These are phyloP conservation scores for Xerocomus brunneocitrinus DNA, from an alignment of 768 basidiomycete genomes.

Conservation along the genomic window DNA sequence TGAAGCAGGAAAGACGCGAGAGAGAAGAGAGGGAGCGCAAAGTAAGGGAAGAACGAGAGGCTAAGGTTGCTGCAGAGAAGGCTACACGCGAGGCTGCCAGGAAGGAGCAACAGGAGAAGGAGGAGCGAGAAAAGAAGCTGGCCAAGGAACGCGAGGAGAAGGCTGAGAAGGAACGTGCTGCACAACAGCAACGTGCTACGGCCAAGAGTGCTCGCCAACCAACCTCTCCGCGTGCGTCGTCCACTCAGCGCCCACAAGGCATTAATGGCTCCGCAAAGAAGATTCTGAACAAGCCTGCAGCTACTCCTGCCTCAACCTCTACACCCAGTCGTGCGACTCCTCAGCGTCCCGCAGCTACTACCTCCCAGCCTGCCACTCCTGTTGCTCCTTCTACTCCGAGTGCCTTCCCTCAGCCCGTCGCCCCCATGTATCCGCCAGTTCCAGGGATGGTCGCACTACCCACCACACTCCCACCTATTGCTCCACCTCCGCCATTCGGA, in stretches of 20 bases:
- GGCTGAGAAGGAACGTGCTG: slow-evolving; percentile 42
- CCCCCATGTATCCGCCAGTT: slow-evolving; percentile 46
- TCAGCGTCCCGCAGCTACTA: slow-evolving; percentile 32
- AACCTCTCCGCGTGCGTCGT: slow-evolving; percentile 49
- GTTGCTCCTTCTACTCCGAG: slow-evolving; percentile 20
- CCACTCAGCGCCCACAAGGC: slow-evolving; percentile 44
- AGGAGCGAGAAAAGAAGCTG: slow-evolving; percentile 63
- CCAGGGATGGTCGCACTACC: slow-evolving; percentile 42
- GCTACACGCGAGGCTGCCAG: slow-evolving; percentile 36
- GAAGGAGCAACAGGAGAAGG: slow-evolving; percentile 51
- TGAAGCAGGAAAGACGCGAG: slow-evolving; percentile 45
- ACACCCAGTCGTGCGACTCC: slow-evolving; percentile 35
- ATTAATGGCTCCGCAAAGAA: slow-evolving; percentile 56
- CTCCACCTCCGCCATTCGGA: slow-evolving; percentile 49
- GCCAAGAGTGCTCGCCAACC: slow-evolving; percentile 46
- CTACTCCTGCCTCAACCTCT: slow-evolving; percentile 28
- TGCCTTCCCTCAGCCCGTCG: slow-evolving; percentile 42
- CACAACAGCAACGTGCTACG: slow-evolving; percentile 48
- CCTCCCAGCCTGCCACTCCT: slow-evolving; percentile 48
- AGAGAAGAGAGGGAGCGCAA: slow-evolving; percentile 64
- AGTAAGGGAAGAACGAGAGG: slow-evolving; percentile 61
- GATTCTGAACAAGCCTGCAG: slow-evolving; percentile 47
- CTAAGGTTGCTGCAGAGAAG: slow-evolving; percentile 46
- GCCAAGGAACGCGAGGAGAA: slow-evolving; percentile 63
- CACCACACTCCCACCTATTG: slow-evolving; percentile 49